These are phyloP conservation scores for Ascochyta koolunga DNA, from an alignment of 2,329 filamentous ascomycete genomes.

Conservation along the genomic window DNA sequence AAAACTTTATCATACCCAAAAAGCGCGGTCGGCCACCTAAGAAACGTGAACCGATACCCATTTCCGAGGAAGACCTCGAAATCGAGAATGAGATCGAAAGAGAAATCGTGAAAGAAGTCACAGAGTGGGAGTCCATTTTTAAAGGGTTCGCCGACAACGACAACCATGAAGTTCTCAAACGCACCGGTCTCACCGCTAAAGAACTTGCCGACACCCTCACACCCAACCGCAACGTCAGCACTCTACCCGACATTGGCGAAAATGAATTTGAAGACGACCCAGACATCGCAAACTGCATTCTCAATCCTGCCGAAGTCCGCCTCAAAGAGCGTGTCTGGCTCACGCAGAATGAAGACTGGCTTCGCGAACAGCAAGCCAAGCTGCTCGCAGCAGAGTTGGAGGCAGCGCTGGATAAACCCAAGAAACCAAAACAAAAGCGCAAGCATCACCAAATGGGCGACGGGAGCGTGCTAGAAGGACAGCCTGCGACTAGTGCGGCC, in stretches of 20 bases:
- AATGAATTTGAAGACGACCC: conserved; percentile 89
- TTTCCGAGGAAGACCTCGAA: conserved; percentile 54
- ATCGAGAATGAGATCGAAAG: conserved; percentile 55
- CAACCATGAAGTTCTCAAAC: conserved; percentile 36
- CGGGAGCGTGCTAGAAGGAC: conserved; percentile 51
- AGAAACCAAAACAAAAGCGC: conserved; percentile 55
- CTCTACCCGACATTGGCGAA: conserved; percentile 67
- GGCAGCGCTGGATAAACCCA: conserved; percentile 57
- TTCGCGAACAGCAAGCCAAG: conserved; percentile 85
- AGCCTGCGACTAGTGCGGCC: conserved; percentile 51
- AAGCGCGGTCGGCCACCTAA: conserved; percentile 48
- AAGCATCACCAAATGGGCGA: conserved; percentile 48
- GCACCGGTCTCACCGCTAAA: conserved; percentile 36
- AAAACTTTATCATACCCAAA: conserved; percentile 36
- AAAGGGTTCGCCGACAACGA: conserved; percentile 38
- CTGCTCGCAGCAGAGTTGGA: conserved; percentile 72
- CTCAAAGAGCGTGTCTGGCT: conserved; percentile 95
- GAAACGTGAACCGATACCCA: conserved; percentile 39
- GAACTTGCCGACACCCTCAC: conserved; percentile 34
- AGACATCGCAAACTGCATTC: conserved; percentile 80
- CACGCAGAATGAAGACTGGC: conserved; percentile 91
- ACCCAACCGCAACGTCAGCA: conserved; percentile 33
- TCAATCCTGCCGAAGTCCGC: conserved; percentile 74
- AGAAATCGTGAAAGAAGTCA: conserved; percentile 50
- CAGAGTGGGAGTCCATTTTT: conserved; percentile 39